Evolutionary conservation across 129 eudicot species (phyloP), one percentile per base, ranked within the genome.

Genomic region (Flaveria sonorensis): DNA sequence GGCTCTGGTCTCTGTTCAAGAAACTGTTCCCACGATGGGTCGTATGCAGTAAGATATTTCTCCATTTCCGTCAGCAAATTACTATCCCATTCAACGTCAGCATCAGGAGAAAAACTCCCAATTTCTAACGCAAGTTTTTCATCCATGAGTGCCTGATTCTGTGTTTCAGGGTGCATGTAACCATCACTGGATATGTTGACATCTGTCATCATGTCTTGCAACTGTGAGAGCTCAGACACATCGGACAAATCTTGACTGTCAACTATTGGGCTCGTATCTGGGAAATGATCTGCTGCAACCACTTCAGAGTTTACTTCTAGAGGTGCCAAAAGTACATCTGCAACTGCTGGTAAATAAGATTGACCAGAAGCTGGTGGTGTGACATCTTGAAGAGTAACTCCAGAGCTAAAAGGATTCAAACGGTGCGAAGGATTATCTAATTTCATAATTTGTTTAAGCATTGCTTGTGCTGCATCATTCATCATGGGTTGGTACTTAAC

Each of bases 381-480:
- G 78, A 88, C 90, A 71, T 92, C 97, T 55, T 92, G 96, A 75
- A 88, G 92, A 21, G 94, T 92, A 72, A 89, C 88, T 42, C 93
- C 93, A 0, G 92, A 81, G 24, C 75, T 74, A 62, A 88, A 83
- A 23, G 86, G 51, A 26, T 76, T 85, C 45, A 81, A 66, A n/a
- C 86, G 85, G n/a, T 86, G 13, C 6, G 93, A 83, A 12, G 87
- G 71, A 64, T 26, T 83, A 42, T 86, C 92, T 5, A 85, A 53
- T 77, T 88, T 92, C 81, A 81, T 80, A n/a, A 92, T 78, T 82
- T 88, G 94, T 52, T 89, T 81, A 43, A 92, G 84, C 96, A 90
- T 85, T 36, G 96, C 74, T 73, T 86, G 79, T 26, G 98, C 92
- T 3, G 88, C 85, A 45, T 90, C 98, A 51, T 86, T 88, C 81